These are phyloP conservation scores for Cladochytrium replicatum DNA, from an alignment of 192 early-diverging fungal species.

Conservation along the genomic window DNA sequence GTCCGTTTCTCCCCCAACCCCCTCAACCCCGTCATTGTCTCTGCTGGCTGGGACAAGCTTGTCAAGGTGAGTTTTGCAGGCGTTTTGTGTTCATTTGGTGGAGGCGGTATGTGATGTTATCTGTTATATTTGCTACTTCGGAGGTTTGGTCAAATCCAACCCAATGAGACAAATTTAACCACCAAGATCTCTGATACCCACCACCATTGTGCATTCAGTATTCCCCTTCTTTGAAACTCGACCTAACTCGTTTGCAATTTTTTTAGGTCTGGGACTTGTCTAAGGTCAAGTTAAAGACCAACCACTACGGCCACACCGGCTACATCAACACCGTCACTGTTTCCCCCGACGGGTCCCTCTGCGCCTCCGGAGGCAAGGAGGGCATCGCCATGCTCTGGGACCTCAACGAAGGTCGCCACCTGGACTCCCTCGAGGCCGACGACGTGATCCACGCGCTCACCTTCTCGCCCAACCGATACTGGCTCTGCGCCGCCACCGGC, in stretches of 20 bases:
- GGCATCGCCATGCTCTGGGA: conserved; percentile 99
- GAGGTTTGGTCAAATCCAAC: conserved; percentile 19
- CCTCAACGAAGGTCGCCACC: conserved; percentile 99
- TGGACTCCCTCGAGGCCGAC: conserved; percentile 96
- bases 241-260: not conserved
- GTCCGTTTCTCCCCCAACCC: conserved; percentile 99
- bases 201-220: too few relatives aligned
- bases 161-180: conserved; percentile 34
- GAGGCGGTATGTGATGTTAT: too few relatives aligned
- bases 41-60: conserved; percentile 98
- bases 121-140: conserved; percentile 48
- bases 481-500: conserved; percentile 96
- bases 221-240: too few relatives aligned
- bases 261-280: conserved; percentile 92
- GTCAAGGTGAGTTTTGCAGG: conserved; percentile 83
- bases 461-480: conserved; percentile 99
- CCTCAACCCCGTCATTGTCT: conserved; percentile 94
- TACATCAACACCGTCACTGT: conserved; percentile 98
- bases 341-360: conserved; percentile 99
- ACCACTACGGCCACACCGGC: conserved; percentile 97
- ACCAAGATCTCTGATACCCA: conserved; percentile 21
- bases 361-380: conserved; percentile 99
- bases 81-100: too few relatives aligned
- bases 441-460: conserved; percentile 92
- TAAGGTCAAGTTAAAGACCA: conserved; percentile 98